Evolutionary conservation across 179 eudicot species (phyloP), one percentile per base, ranked within the genome.

Genomic region (Silene noctiflora): DNA sequence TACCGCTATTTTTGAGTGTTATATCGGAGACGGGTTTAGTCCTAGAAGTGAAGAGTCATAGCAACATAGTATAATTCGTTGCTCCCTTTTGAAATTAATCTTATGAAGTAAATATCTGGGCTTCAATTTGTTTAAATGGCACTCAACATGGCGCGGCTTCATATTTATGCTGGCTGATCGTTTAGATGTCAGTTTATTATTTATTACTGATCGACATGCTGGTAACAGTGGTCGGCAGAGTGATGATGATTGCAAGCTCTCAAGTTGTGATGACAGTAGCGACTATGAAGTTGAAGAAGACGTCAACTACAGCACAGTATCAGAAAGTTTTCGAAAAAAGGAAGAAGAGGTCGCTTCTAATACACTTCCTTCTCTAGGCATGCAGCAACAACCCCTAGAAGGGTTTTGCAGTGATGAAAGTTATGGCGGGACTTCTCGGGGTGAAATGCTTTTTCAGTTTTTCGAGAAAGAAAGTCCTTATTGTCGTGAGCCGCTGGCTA

Each of bases 401-500:
- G 81, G 72, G 3, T 74, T 22, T 13, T 74, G 66, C 8, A 81
- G 78, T 61, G 81, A 81, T 63, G 81, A 73, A 17, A 42, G 76
- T 69, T 78, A 81, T 62, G 44, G 48, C 27, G 61, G 76, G 53
- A 74, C 24, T 63, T 35, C 27, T 69, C 67, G 13, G 29, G 62
- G 78, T 27, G 71, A 64, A 56, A 42, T 81, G 59, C 33, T 78
- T 56, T 81, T 77, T 78, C 78, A 81, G 75, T 77, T 60, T 64
- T 48, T 81, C 66, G 84, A 81, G 62, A 69, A 64, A 8, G 78
- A 77, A 22, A 33, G 25, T 42, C 84, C 84, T 25, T 69, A 74
- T 60, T 8, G 60, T 66, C 84, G 84, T 19, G 78, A 77, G 42
- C 81, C 84, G 35, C 58, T 81, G 73, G 59, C 76, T 74, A 73